phyloP scores from a whole-genome alignment of 106 monocot genomes.

The Vanilla planifolia region DNA sequence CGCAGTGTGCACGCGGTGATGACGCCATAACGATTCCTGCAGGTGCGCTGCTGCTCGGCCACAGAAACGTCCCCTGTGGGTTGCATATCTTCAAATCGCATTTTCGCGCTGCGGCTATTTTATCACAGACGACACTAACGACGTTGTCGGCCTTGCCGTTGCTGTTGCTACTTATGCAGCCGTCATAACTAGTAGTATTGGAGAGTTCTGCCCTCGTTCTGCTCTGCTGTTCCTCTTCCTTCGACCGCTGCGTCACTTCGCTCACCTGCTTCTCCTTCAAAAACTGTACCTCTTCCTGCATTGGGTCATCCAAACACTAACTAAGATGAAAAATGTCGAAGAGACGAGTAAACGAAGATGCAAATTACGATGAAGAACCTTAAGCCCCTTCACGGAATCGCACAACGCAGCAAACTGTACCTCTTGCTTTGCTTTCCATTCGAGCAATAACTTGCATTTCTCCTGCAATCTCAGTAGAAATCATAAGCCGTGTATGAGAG shows the following conservation, averaged over 20 bases:
- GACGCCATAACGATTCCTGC: not conserved
- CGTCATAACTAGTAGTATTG: too few relatives aligned
- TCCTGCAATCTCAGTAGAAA: conserved; percentile 22
- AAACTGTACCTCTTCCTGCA: conserved; percentile 48
- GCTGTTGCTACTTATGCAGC: not conserved
- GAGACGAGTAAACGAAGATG: not conserved
- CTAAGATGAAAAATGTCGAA: not conserved
- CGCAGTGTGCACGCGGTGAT: not conserved
- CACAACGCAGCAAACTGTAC: conserved; percentile 31
- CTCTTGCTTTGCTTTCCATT: conserved; percentile 46
- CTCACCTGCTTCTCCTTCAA: conserved; percentile 27
- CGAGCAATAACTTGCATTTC: conserved; percentile 29
- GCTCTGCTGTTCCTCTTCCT: too few relatives aligned
- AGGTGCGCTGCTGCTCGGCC: conserved; percentile 32
- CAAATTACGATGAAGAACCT: conserved; percentile 25
- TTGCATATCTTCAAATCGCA: conserved; percentile 87
- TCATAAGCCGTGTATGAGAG: too few relatives aligned
- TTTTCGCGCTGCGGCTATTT: conserved; percentile 22
- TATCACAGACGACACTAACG: not conserved
- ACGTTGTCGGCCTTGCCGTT: not conserved
- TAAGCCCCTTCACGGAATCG: conserved; percentile 23
- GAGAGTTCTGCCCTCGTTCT: too few relatives aligned
- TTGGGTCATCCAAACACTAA: not conserved
- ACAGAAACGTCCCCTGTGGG: conserved; percentile 78
- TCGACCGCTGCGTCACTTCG: not conserved